Percentiles rank a stretch among this genome's conserved stretches.
These are phyloP conservation scores for Akanthomyces lecanii DNA, from an alignment of 2,329 filamentous ascomycete genomes.

Conservation along the genomic window DNA sequence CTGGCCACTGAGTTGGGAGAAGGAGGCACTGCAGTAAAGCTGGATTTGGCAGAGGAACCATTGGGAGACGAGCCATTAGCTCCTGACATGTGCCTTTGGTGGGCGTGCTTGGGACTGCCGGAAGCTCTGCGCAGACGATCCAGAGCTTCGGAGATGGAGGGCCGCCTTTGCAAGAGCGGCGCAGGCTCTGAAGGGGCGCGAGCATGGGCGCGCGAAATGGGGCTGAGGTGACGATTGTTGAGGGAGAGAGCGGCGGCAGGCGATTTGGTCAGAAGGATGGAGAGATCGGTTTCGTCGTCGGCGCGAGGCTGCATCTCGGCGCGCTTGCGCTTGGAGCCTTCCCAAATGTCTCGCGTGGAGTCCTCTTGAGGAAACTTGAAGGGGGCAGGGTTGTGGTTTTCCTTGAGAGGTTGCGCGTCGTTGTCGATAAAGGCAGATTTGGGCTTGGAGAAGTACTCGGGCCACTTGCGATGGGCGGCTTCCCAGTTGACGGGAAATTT, in stretches of 20 bases:
- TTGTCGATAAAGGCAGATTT: slow-evolving; percentile 30
- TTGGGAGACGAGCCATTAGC: slow-evolving; percentile 32
- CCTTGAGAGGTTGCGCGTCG: slow-evolving; percentile 39
- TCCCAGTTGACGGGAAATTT: slow-evolving; percentile 42
- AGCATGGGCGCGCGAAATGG: slow-evolving; percentile 34
- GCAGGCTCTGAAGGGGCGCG: slow-evolving; percentile 28
- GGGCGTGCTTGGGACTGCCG: slow-evolving; percentile 26
- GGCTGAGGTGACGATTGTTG: slow-evolving; percentile 34
- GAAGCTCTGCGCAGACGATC: slow-evolving; percentile 34
- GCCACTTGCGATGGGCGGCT: slow-evolving; percentile 47
- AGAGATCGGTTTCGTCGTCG: slow-evolving; percentile 49
- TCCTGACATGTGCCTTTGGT: slow-evolving; percentile 23
- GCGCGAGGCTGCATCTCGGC: slow-evolving; percentile 52
- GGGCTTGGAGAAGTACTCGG: slow-evolving; percentile 45
- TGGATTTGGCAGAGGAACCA: slow-evolving; percentile 38
- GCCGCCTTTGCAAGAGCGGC: slow-evolving; percentile 23
- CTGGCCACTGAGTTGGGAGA: slow-evolving; percentile 33
- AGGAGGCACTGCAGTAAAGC: slow-evolving; percentile 38
- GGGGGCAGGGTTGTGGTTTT: slow-evolving; percentile 38
- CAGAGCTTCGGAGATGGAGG: slow-evolving; percentile 32
- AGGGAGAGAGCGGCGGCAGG: slow-evolving; percentile 29
- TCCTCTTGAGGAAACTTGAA: slow-evolving; percentile 36
- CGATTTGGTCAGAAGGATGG: slow-evolving; percentile 40
- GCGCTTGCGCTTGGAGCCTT: slow-evolving; percentile 38
- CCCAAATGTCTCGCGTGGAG: slow-evolving; percentile 39